Percentiles rank a stretch among this genome's conserved stretches.
phyloP scores from a whole-genome alignment of 441 rosid genomes.

The Sinapis alba region DNA sequence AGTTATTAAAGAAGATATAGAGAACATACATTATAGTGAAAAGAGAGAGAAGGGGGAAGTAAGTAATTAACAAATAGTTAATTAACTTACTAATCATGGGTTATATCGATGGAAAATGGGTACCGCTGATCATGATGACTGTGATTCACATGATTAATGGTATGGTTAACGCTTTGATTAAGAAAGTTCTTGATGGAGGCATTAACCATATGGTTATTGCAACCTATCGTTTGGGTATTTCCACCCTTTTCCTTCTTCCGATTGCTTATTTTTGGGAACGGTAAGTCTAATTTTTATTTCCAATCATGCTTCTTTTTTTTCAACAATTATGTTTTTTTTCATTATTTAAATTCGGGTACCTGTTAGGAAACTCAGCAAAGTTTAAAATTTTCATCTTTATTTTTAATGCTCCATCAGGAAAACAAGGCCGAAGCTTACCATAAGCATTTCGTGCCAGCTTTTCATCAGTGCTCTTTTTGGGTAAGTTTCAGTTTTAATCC shows the following conservation, averaged over 20 bases:
- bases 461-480: slow-evolving; percentile 57
- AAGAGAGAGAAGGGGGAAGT: background rate
- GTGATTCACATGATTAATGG: slow-evolving; percentile 43
- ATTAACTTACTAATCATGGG: slow-evolving; percentile 33
- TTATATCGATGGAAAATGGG: slow-evolving; percentile 44
- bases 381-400: background rate
- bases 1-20: background rate
- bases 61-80: slow-evolving; percentile 16
- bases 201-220: slow-evolving; percentile 54
- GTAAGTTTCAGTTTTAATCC: slow-evolving; percentile 31
- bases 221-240: slow-evolving; percentile 51
- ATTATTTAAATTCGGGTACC: background rate
- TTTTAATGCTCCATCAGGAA: slow-evolving; percentile 37
- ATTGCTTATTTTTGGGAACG: slow-evolving; percentile 62
- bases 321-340: background rate
- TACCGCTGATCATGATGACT: slow-evolving; percentile 42
- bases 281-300: slow-evolving; percentile 31
- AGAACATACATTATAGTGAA: background rate
- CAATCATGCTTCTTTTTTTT: background rate
- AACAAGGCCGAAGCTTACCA: slow-evolving; percentile 51
- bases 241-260: slow-evolving; percentile 56
- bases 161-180: slow-evolving; percentile 49
- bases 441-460: slow-evolving; percentile 40
- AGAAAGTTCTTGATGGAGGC: slow-evolving; percentile 57
- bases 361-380: background rate